Evolutionary conservation across 768 basidiomycete genomes (phyloP), one percentile per base, ranked within the genome.

Genomic region (Phylloporus scabripes): DNA sequence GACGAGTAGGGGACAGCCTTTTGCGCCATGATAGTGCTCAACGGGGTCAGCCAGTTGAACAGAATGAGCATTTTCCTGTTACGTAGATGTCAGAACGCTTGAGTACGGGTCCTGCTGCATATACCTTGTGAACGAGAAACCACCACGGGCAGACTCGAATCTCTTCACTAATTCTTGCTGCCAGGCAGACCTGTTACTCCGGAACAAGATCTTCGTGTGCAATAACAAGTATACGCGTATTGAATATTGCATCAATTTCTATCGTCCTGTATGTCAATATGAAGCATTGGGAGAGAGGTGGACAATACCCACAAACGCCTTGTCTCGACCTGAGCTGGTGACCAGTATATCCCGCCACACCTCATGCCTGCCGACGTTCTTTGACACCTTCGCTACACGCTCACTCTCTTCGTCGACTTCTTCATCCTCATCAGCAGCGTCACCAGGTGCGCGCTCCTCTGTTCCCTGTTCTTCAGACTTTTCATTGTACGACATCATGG

Each of bases 241-340:
- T 20, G 85, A 77, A 64, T 92, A 92, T 72, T 92, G 90, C 48
- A 92, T 81, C 48, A 91, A 60, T 90, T 92, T 92, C 89, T 92
- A 55, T 42, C 34, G 33, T 12, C 23, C 39, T 29, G 32, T 14
- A 42, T 31, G 42, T 59, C 45, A 53, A 28, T 37, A 24, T 21
- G 7, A 11, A 4, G 34, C 28, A 26, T 21, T 33, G 15, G 29
- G 38, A 39, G 21, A 41, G 1, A 26, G 11, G 26, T 18, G 40
- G 41, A 39, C 31, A 40, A 38, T 34, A 77, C 87, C 60, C 70
- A 92, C 89, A 62, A 92, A 84, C 24, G 82, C 80, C 70, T 92
- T 92, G 68, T 92, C 90, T 57, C 90, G 75, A 44, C 90, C 90
- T 55, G 79, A 75, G 57, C 85, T 87, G 24, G 87, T 83, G 59